Base-by-base conservation (phyloP, 306 rosid genomes). In the Cicer chorassanicum region DNA sequence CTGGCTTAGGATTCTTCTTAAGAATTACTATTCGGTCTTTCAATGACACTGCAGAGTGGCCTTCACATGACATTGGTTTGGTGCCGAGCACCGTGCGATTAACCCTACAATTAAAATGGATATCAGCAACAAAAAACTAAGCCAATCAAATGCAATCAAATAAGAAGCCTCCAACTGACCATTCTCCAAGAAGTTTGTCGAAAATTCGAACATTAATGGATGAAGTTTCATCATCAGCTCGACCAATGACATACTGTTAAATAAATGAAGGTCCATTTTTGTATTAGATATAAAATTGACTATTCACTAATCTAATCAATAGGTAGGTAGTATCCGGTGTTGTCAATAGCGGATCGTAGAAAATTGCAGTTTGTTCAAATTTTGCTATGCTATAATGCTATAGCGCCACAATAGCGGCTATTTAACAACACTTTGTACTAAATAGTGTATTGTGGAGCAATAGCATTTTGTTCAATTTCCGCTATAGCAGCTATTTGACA, bases 181-280 rank as follows among this genome's bases (percentile, higher is more conserved):
- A 80, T 81, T 79, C 80, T 49, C 87, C 87, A 49, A 63, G 86
- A 59, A 80, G 48, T 15, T 61, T 84, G 84, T 91, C 89, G 42
- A 81, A 83, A 81, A 91, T 81, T 51, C 76, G 84, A 84, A 88
- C 92, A 83, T 84, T 81, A 77, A 84, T 48, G 15, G 84, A 85
- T 41, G 83, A 48, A 72, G 83, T 80, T 78, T 84, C 91, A 36
- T 80, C 91, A 70, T 82, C 82, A 80, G 83, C 77, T 83, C 90
- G 93, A 68, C 87, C 97, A 89, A 93, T 83, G 73, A 89, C 75
- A 84, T 89, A 93, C 96, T 93, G 92, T 80, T 81, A 80, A 83
- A 89, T 53, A 88, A 75, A 85, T 59, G 80, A 60, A 64, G 42
- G 50, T 18, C 61, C 65, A 51, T 48, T 46, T 68, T 59, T 61